Conservation (phyloP, 1,139 yeast genomes). For the Lodderomyces parapsilosis region DNA sequence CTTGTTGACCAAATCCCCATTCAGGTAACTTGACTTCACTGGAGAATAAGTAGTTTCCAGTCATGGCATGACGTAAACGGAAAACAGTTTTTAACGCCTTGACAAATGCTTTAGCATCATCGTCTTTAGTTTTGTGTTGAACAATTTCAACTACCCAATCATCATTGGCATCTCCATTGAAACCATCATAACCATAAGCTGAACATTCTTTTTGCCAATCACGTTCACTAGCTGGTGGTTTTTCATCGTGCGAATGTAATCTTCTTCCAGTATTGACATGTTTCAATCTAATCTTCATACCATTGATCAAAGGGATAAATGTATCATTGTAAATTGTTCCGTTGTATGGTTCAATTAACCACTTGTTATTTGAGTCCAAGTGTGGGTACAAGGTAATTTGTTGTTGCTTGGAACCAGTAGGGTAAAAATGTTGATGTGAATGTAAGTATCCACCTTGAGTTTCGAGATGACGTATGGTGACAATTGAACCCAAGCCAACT, state of each 20-base stretch:
- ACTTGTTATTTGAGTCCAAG: constrained; percentile 81
- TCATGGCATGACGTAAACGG: constrained; percentile 84
- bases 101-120: constrained; percentile 60
- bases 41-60: constrained; percentile 88
- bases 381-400: constrained; percentile 94
- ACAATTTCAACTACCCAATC: constrained; percentile 90
- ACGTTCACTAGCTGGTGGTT: constrained; percentile 87
- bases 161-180: constrained; percentile 93
- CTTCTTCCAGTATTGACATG: constrained; percentile 74
- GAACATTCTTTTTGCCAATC: constrained; percentile 98
- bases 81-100: constrained; percentile 82
- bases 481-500: constrained; percentile 83
- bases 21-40: constrained; percentile 83
- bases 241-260: constrained; percentile 93
- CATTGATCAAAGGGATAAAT: constrained; percentile 69
- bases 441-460: constrained; percentile 95
- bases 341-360: constrained; percentile 72
- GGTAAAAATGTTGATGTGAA: constrained; percentile 82
- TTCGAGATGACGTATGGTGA: constrained; percentile 77
- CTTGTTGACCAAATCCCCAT: constrained; percentile 96
- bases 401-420: constrained; percentile 93
- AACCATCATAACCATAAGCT: constrained; percentile 88
- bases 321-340: constrained; percentile 46
- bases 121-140: constrained; percentile 51
- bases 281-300: constrained; percentile 74